These are phyloP conservation scores for Periglandula ipomoeae DNA, from an alignment of 2,329 filamentous ascomycete genomes.

Conservation along the genomic window DNA sequence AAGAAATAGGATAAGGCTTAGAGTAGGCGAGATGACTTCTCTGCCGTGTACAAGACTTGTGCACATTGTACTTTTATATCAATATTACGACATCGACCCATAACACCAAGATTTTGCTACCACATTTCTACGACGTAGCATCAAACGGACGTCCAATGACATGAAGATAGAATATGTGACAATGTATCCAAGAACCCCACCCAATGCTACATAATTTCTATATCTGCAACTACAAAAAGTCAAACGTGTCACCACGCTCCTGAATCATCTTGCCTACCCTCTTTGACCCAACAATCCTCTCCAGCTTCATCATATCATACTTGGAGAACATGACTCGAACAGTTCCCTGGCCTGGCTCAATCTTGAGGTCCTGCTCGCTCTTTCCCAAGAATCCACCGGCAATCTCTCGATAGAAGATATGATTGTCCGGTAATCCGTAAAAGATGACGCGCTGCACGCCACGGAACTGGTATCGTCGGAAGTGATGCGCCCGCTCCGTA, in stretches of 20 bases:
- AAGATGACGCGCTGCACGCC: conserved; percentile 80
- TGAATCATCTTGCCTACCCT: conserved; percentile 76
- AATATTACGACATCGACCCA: conserved; percentile 1
- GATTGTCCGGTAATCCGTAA: conserved; percentile 86
- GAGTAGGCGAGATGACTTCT: not conserved
- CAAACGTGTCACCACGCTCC: conserved; percentile 84
- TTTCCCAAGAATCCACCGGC: conserved; percentile 56
- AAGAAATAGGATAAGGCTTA: not conserved
- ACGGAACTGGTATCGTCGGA: conserved; percentile 73
- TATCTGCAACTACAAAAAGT: conserved; percentile 61
- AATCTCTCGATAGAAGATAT: conserved; percentile 69
- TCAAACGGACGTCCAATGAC: no score
- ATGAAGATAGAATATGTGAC: not conserved
- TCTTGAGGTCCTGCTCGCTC: conserved; percentile 46
- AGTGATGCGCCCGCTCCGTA: conserved; percentile 94
- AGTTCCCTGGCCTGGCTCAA: conserved; percentile 49
- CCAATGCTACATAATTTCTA: not conserved
- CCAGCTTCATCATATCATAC: conserved; percentile 82
- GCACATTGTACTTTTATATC: conserved; percentile 3
- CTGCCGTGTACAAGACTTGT: not conserved
- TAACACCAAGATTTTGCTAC: not conserved
- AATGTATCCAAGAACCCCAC: not conserved
- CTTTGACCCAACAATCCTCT: conserved; percentile 76
- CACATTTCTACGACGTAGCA: not conserved
- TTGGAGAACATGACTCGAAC: conserved; percentile 67